These are phyloP conservation scores for Fusarium marasasianum DNA, from an alignment of 2,329 filamentous ascomycete species.

Conservation along the genomic window DNA sequence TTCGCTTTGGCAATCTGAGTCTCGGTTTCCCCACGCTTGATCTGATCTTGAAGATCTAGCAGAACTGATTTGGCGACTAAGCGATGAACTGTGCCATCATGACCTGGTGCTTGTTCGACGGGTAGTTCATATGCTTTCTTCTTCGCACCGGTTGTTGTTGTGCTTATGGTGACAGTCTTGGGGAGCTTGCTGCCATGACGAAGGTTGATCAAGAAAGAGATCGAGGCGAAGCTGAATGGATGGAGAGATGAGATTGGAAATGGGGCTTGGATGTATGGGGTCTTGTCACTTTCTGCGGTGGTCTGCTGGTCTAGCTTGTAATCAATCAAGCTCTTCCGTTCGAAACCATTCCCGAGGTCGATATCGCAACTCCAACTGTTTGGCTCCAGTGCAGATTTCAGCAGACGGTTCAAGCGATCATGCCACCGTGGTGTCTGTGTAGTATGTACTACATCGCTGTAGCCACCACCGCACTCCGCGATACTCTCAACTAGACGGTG, in stretches of 20 bases:
- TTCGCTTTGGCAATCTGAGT: fast-evolving
- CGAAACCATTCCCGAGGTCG: fast-evolving
- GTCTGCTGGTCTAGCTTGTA: no score
- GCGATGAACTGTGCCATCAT: fast-evolving
- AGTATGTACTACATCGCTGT: not conserved
- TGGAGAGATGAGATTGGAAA: not conserved
- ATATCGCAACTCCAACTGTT: not conserved
- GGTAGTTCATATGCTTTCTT: fast-evolving
- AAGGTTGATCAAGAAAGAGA: not conserved
- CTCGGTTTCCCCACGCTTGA: fast-evolving
- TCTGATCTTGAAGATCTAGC: fast-evolving
- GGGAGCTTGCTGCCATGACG: fast-evolving
- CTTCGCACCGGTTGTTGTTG: fast-evolving
- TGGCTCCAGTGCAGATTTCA: fast-evolving
- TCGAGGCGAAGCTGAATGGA: not conserved
- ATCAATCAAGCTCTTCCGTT: fast-evolving
- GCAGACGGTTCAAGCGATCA: fast-evolving
- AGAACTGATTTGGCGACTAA: fast-evolving
- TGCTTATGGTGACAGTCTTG: fast-evolving
- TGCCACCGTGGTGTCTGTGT: not conserved
- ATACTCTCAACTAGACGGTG: not conserved
- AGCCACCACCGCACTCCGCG: not conserved
- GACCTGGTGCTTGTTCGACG: fast-evolving
- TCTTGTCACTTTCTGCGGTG: no score
- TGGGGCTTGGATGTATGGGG: not conserved